A percentile compares a stretch with the other conserved stretches of the same genome.
These are phyloP conservation scores for Cercospora zeina DNA, from an alignment of 2,329 filamentous ascomycete species.

Conservation along the genomic window DNA sequence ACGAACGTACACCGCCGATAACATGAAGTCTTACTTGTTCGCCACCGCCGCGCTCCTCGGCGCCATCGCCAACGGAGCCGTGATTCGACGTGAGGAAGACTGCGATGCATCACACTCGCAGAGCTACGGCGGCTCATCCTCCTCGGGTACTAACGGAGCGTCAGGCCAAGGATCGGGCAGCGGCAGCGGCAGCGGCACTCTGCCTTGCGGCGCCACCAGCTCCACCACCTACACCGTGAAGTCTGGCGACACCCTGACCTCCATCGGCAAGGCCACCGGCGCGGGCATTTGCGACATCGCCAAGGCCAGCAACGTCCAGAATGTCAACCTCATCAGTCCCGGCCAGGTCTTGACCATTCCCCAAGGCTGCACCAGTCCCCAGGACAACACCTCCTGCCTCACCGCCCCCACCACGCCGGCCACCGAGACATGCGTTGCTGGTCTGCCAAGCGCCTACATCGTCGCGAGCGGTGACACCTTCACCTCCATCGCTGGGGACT, in stretches of 20 bases:
- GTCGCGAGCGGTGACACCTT: slow-evolving; percentile 32
- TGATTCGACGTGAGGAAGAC: slow-evolving; percentile 15
- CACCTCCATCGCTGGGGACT: slow-evolving; percentile 27
- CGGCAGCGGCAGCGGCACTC: slow-evolving; percentile 4
- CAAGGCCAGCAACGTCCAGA: slow-evolving; percentile 35
- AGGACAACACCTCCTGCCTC: slow-evolving; percentile 34
- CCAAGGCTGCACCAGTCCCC: slow-evolving; percentile 30
- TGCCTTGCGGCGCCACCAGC: slow-evolving; percentile 27
- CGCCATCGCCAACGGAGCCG: slow-evolving; percentile 17
- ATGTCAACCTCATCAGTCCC: slow-evolving; percentile 40
- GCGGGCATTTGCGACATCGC: slow-evolving; percentile 37
- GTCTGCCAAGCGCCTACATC: slow-evolving; percentile 31
- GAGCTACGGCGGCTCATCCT: neutral
- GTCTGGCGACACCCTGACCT: slow-evolving; percentile 29
- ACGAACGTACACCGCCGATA: neutral
- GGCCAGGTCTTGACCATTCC: slow-evolving; percentile 36
- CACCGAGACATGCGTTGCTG: slow-evolving; percentile 32
- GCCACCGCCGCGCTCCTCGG: slow-evolving; percentile 18
- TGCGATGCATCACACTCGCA: slow-evolving; percentile 5
- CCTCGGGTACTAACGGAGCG: neutral
- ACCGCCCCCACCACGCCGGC: slow-evolving; percentile 10
- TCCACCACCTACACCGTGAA: slow-evolving; percentile 27
- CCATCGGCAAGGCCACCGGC: slow-evolving; percentile 27
- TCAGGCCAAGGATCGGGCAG: slow-evolving; percentile 7
- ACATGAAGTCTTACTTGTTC: slow-evolving; percentile 18